Percentiles rank a stretch among this genome's conserved stretches.
Conservation (phyloP, 2,329 filamentous ascomycete species). For the Scopulariopsis brevicaulis region DNA sequence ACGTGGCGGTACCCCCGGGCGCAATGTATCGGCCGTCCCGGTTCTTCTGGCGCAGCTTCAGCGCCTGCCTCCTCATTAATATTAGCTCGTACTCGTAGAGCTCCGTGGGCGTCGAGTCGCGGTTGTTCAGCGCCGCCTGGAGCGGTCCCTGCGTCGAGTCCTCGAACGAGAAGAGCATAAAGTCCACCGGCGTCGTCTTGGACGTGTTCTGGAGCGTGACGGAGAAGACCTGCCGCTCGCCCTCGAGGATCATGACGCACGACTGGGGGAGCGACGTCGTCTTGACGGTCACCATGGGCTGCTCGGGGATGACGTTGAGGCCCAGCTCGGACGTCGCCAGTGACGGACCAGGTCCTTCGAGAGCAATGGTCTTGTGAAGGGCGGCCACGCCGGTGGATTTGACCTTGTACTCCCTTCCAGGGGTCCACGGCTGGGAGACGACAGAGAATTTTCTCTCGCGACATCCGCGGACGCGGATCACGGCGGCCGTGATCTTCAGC, state of each 20-base stretch:
- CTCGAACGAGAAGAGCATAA: constrained; percentile 79
- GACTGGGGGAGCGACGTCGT: constrained; percentile 71
- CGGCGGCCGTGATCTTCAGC: constrained; percentile 65
- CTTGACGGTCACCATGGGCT: constrained; percentile 68
- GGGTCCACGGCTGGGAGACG: constrained; percentile 65
- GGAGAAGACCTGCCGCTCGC: constrained; percentile 67
- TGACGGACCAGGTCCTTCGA: constrained; percentile 24
- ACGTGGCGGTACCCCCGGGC: constrained; percentile 56
- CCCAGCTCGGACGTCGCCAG: constrained; percentile 41
- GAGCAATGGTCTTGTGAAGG: constrained; percentile 32
- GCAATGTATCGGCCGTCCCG: constrained; percentile 48
- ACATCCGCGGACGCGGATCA: constrained; percentile 72
- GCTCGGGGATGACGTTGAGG: constrained; percentile 66
- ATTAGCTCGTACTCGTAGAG: constrained; percentile 80
- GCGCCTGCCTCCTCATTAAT: constrained; percentile 61
- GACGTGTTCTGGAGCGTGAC: constrained; percentile 75
- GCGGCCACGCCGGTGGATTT: constrained; percentile 61
- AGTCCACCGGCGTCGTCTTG: constrained; percentile 58
- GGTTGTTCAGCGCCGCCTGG: constrained; percentile 62
- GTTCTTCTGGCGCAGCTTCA: constrained; percentile 40
- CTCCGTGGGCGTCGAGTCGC: constrained; percentile 67
- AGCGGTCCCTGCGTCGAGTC: constrained; percentile 75
- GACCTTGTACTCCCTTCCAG: constrained; percentile 57
- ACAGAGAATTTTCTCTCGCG: constrained; percentile 75
- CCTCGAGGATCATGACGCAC: constrained; percentile 85